Conservation (phyloP, 495 filamentous ascomycete genomes). For the Trichoderma orchidacearum region DNA sequence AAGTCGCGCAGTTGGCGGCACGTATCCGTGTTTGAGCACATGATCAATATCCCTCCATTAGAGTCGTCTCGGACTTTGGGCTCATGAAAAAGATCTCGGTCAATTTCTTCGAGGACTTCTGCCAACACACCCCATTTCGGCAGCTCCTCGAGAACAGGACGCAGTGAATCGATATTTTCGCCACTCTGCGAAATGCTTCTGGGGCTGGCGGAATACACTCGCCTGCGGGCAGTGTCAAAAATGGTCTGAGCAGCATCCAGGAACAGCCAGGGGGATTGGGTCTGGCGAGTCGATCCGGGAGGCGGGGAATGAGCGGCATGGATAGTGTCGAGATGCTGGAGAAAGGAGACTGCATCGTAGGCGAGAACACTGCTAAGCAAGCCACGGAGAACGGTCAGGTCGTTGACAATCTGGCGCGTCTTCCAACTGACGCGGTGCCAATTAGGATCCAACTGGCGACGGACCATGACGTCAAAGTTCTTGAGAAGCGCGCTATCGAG, state of each 20-base stretch:
- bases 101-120: conserved; percentile 85
- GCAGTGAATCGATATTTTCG: conserved; percentile 47
- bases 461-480: conserved; percentile 79
- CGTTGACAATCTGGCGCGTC: conserved; percentile 84
- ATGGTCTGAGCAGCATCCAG: conserved; percentile 90
- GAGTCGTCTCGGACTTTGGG: conserved; percentile 64
- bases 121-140: conserved; percentile 86
- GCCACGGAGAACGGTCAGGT: conserved; percentile 72
- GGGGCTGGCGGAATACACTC: conserved; percentile 58
- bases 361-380: conserved; percentile 77
- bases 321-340: conserved; percentile 88
- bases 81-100: conserved; percentile 79
- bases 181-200: conserved; percentile 13
- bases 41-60: conserved; percentile 80
- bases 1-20: conserved; percentile 86
- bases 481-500: conserved; percentile 86
- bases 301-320: conserved; percentile 80
- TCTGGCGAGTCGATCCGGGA: conserved; percentile 75
- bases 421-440: conserved; percentile 96
- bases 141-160: conserved; percentile 83
- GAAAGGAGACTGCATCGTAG: conserved; percentile 82
- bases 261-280: conserved; percentile 91
- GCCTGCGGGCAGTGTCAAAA: conserved; percentile 76
- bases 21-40: conserved; percentile 83
- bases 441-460: conserved; percentile 85